Percentiles rank a stretch among this genome's conserved stretches.
Evolutionary conservation across 805 yeast genomes (phyloP).

Genomic region (Metschnikowia proteae): DNA sequence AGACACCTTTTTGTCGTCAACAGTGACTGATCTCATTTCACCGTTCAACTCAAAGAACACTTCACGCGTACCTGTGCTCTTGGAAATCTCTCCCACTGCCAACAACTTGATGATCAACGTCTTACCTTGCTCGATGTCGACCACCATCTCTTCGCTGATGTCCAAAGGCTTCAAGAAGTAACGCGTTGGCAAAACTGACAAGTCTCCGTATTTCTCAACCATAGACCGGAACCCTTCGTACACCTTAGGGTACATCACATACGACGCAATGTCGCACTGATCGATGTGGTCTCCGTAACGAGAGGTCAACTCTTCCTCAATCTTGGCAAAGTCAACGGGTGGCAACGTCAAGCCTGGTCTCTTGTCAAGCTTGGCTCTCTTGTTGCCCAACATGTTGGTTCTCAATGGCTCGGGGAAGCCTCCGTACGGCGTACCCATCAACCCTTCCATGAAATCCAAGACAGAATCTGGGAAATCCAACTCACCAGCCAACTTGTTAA

Average conservation of each 20-base stretch:
- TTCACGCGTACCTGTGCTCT: slow-evolving; percentile 86
- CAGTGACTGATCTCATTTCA: slow-evolving; percentile 93
- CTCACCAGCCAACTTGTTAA: slow-evolving; percentile 78
- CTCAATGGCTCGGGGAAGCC: slow-evolving; percentile 99
- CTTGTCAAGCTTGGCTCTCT: slow-evolving; percentile 81
- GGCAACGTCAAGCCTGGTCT: slow-evolving; percentile 91
- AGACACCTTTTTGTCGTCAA: slow-evolving; percentile 82
- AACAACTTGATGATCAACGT: slow-evolving; percentile 83
- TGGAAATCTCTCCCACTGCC: slow-evolving; percentile 87
- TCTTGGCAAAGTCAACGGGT: slow-evolving; percentile 73
- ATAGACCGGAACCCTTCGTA: slow-evolving; percentile 80
- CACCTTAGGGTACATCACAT: slow-evolving; percentile 97
- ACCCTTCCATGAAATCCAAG: slow-evolving; percentile 96
- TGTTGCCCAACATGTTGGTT: slow-evolving; percentile 82
- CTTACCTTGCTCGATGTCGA: slow-evolving; percentile 94
- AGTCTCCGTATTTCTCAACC: slow-evolving; percentile 79
- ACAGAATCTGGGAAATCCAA: slow-evolving; percentile 99
- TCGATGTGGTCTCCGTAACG: slow-evolving; percentile 71
- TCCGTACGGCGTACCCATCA: slow-evolving; percentile 99
- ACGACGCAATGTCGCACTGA: slow-evolving; percentile 90
- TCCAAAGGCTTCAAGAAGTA: slow-evolving; percentile 84
- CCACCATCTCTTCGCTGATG: slow-evolving; percentile 82
- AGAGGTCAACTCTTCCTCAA: slow-evolving; percentile 67
- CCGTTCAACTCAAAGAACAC: slow-evolving; percentile 98
- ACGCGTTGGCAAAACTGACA: slow-evolving; percentile 90